phyloP scores from a whole-genome alignment of 805 yeast genomes.

The Kuraishia borneana region DNA sequence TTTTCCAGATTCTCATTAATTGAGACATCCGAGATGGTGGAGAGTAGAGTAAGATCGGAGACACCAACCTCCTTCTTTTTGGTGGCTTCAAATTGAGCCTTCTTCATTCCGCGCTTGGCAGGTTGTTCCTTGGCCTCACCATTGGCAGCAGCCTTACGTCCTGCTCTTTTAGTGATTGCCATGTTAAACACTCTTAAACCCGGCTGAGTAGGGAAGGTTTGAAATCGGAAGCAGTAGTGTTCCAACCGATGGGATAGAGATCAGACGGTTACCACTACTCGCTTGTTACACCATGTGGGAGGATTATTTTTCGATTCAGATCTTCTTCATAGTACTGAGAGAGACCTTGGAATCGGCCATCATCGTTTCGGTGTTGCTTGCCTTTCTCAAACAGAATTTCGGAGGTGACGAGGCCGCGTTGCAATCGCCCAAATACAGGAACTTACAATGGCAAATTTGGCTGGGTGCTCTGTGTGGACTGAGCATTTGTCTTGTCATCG shows the following conservation, averaged over 20 bases:
- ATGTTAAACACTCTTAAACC: too few relatives aligned
- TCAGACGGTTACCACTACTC: background rate
- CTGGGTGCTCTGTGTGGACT: slow-evolving; percentile 71
- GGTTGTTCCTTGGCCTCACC: slow-evolving; percentile 32
- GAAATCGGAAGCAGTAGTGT: too few relatives aligned
- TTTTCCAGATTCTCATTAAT: slow-evolving; percentile 87
- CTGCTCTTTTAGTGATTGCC: slow-evolving; percentile 75
- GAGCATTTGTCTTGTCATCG: slow-evolving; percentile 57
- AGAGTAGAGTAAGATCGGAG: slow-evolving; percentile 80
- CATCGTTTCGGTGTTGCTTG: slow-evolving; percentile 61
- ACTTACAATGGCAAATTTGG: slow-evolving; percentile 64
- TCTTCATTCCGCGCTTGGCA: slow-evolving; percentile 54
- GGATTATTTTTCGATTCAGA: slow-evolving; percentile 56
- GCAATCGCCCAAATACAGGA: slow-evolving; percentile 22
- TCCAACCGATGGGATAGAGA: background rate
- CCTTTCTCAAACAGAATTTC: slow-evolving; percentile 55
- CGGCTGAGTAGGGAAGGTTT: too few relatives aligned
- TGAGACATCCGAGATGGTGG: slow-evolving; percentile 82
- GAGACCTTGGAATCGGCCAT: slow-evolving; percentile 72
- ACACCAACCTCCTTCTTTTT: slow-evolving; percentile 98
- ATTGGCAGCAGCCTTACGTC: slow-evolving; percentile 39
- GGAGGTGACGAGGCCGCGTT: slow-evolving; percentile 13
- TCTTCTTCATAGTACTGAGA: slow-evolving; percentile 60
- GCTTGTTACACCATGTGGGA: slow-evolving; percentile 25
- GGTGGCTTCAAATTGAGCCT: slow-evolving; percentile 80